Evolutionary conservation across 2,329 filamentous ascomycete genomes (phyloP).

Genomic region (Botrytis cinerea): DNA sequence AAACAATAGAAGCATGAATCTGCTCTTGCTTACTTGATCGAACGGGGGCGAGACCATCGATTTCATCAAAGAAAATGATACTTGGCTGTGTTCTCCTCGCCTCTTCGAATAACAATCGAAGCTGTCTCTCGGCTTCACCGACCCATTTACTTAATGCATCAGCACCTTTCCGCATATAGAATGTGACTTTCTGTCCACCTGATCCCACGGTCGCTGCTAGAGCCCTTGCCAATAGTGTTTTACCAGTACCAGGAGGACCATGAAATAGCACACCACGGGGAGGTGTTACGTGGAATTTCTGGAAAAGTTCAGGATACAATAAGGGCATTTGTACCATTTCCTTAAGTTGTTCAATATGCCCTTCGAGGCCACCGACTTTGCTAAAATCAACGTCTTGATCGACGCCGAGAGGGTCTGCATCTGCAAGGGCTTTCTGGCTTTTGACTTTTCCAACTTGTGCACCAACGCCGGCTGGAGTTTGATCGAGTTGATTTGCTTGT

Average conservation of each 20-base stretch:
- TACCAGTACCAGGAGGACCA: constrained; percentile 94
- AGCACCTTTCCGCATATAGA: constrained; percentile 99
- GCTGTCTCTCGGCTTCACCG: constrained; percentile 93
- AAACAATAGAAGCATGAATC: constrained; percentile 96
- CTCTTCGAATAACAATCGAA: constrained; percentile 92
- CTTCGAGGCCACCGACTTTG: constrained; percentile 87
- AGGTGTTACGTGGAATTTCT: constrained; percentile 87
- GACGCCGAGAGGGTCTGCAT: constrained; percentile 91
- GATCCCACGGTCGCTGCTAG: constrained; percentile 87
- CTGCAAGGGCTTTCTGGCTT: constrained; percentile 86
- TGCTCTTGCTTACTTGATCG: constrained; percentile 98
- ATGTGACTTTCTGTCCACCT: constrained; percentile 91
- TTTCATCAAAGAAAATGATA: constrained; percentile 99
- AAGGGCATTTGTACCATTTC: constrained; percentile 97
- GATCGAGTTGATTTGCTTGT: constrained; percentile 58
- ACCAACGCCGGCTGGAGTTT: constrained; percentile 61
- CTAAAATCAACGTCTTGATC: constrained; percentile 92
- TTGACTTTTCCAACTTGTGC: constrained; percentile 92
- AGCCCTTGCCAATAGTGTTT: constrained; percentile 87
- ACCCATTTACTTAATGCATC: constrained; percentile 99
- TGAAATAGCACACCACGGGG: constrained; percentile 95
- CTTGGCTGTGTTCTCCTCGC: constrained; percentile 93
- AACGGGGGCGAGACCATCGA: constrained; percentile 93
- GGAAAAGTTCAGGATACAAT: constrained; percentile 92
- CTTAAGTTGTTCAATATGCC: constrained; percentile 95